Base-by-base conservation (phyloP, 2,329 filamentous ascomycete genomes). In the Talaromyces pinophilus region DNA sequence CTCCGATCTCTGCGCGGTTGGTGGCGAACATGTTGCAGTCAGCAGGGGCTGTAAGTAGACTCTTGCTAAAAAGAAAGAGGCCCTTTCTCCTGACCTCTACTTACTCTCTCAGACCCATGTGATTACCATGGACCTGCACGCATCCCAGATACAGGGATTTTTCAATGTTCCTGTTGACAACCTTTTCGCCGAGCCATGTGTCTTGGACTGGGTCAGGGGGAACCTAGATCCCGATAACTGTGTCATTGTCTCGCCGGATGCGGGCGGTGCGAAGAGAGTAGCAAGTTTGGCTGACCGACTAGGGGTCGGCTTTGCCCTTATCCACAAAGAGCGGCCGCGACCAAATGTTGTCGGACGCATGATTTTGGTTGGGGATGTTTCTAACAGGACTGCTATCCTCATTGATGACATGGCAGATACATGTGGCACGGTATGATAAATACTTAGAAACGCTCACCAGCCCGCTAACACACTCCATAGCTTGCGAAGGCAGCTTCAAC, bases 321-420 rank as follows among this genome's bases (percentile, higher is more conserved):
- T 98, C 72, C 93, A 97, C 86, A 97, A 98, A 82, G 94, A 97
- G 81, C 91, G 93, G 66, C 91, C 92, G 5, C 88, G 92, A n/a
- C 89, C 89, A 67, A 96, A 96, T 74, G 92, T 96, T 75, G 93
- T 97, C 67, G 92, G 91, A 10, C 90, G 92, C 73, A 96, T 97
- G 92, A 92, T 93, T 0, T 89, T 99, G n/a, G 94, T 98, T 61
- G 94, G 94, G 71, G 93, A 96, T 71, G 94, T 98, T 59, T 86
- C 88, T 71, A 91, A 91, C 81, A 95, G 94, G 82, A 89, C 93
- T 38, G 94, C 94, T 67, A 97, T 99, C 75, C 88, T 99, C 57
- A 94, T 99, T 59, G 94, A 98, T 78, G 94, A 98, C 77, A 97
- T 97, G 92, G 93, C 93, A 38, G 94, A 98, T 77, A 97, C 94